These are phyloP conservation scores for Penicillium thymicola DNA, from an alignment of 2,329 filamentous ascomycete species.

Conservation along the genomic window DNA sequence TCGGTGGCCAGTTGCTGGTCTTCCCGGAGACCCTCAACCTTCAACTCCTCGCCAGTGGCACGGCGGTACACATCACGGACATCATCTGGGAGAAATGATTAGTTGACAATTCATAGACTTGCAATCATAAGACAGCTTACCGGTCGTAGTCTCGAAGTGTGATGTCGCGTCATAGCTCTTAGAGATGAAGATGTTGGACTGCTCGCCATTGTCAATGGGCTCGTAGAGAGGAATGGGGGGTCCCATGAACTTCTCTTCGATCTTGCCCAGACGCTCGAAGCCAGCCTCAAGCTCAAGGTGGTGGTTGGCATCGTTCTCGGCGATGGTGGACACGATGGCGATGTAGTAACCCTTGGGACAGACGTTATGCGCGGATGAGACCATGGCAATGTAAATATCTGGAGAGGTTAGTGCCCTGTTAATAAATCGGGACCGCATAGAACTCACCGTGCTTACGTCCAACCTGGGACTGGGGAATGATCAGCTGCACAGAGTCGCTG, in stretches of 20 bases:
- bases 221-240: conserved; percentile 91
- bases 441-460: conserved; percentile 86
- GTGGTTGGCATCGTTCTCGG: conserved; percentile 87
- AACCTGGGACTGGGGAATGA: conserved; percentile 96
- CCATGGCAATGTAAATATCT: conserved; percentile 97
- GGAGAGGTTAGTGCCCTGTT: conserved; percentile 15
- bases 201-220: conserved; percentile 74
- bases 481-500: conserved; percentile 86
- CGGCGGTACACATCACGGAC: conserved; percentile 90
- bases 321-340: conserved; percentile 96
- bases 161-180: conserved; percentile 98
- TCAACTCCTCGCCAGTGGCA: conserved; percentile 77
- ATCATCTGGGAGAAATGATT: conserved; percentile 61
- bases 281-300: conserved; percentile 92
- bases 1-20: conserved; percentile 49
- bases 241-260: conserved; percentile 97
- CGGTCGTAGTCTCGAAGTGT: conserved; percentile 89
- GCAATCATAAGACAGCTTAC: conserved; percentile 37
- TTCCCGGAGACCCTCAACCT: conserved; percentile 82
- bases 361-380: conserved; percentile 94
- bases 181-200: conserved; percentile 93
- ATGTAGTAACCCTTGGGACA: conserved; percentile 99
- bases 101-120: neutral
- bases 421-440: neutral
- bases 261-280: conserved; percentile 84